A percentile compares a stretch with the other conserved stretches of the same genome.
Conservation (phyloP, 306 rosid genomes). For the Lathyrus aphaca region DNA sequence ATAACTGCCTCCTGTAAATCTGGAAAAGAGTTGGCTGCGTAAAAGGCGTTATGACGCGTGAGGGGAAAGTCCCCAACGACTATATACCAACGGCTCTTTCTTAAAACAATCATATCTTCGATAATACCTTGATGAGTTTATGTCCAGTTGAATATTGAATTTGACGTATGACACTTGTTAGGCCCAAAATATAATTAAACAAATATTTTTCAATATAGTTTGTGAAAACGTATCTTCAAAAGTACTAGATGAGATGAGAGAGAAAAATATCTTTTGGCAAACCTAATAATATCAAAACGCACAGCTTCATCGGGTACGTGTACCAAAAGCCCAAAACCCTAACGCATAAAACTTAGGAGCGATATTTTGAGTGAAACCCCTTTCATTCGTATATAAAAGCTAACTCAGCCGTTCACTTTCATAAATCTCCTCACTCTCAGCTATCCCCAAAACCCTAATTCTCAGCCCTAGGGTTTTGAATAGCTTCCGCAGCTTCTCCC, state of each 20-base stretch:
- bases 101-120: too few species aligned
- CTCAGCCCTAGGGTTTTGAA: constrained; percentile 53
- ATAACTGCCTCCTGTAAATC: too few species aligned
- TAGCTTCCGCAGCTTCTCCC: constrained; percentile 10
- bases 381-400: neutral
- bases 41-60: too few species aligned
- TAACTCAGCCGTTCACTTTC: neutral
- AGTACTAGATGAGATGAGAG: neutral
- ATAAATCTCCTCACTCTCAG: neutral
- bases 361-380: neutral
- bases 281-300: neutral
- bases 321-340: constrained; percentile 6
- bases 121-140: too few species aligned
- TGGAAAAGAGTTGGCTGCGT: too few species aligned
- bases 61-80: too few species aligned
- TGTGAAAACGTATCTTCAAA: neutral
- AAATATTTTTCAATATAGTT: too few species aligned
- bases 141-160: too few species aligned
- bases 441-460: constrained; percentile 50
- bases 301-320: neutral
- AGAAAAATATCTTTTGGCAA: constrained; percentile 4
- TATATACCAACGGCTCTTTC: too few species aligned
- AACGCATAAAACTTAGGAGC: neutral
- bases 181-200: too few species aligned
- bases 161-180: too few species aligned